Conservation (phyloP, 208 protist genomes). For the Trypanosomatidae sp. region DNA sequence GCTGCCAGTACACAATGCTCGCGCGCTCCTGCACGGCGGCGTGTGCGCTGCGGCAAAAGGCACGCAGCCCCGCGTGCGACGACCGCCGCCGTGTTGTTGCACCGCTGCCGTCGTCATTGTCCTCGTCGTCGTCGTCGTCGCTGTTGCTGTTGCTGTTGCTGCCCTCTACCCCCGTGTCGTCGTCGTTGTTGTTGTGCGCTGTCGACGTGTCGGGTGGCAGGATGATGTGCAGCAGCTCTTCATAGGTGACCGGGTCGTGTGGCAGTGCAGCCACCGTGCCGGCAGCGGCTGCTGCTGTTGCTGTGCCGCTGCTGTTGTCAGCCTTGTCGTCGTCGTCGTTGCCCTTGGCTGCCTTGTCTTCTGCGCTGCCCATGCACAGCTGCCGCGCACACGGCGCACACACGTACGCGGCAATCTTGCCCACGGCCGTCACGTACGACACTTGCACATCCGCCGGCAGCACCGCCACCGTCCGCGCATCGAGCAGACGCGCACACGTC, state of each 20-base stretch:
- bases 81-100: not conserved
- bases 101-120: not conserved
- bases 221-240: not conserved
- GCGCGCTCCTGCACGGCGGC: constrained; percentile 59
- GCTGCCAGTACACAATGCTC: constrained; percentile 26
- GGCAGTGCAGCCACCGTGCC: not conserved
- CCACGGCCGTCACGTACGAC: constrained; percentile 66
- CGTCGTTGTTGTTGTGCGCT: constrained; percentile 1
- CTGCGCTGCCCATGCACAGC: constrained; percentile 24
- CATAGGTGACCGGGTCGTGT: constrained; percentile 1
- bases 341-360: constrained; percentile 23
- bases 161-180: not conserved
- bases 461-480: constrained; percentile 16
- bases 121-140: not conserved
- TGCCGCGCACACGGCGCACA: constrained; percentile 32
- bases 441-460: constrained; percentile 76
- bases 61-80: constrained; percentile 9
- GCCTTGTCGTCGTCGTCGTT: no score
- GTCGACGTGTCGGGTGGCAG: not conserved
- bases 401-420: constrained; percentile 84
- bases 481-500: constrained; percentile 30
- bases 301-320: no score
- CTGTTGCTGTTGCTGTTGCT: not conserved
- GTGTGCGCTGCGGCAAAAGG: constrained; percentile 40
- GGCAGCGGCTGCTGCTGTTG: no score